These are phyloP conservation scores for Talaromyces trachyspermus DNA, from an alignment of 495 filamentous ascomycete genomes.

Conservation along the genomic window DNA sequence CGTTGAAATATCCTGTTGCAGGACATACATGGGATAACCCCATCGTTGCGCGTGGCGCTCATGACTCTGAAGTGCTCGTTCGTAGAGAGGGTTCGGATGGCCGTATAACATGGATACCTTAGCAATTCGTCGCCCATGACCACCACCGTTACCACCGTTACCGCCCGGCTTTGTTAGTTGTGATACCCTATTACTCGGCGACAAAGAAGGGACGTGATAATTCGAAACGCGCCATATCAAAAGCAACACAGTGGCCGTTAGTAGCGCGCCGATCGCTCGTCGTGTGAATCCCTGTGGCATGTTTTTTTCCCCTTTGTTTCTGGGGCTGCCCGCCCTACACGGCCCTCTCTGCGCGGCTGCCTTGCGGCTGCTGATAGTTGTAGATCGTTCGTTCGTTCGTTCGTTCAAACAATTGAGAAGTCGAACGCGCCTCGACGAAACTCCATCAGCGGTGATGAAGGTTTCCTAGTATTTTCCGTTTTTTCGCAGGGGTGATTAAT, in stretches of 20 bases:
- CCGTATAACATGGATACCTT: slow-evolving; percentile 30
- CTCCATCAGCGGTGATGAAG: neutral
- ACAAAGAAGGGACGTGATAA: slow-evolving; percentile 2
- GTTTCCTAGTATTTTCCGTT: no score
- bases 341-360: no score
- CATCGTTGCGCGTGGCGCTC: slow-evolving; percentile 26
- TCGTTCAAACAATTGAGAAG: neutral
- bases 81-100: slow-evolving; percentile 23
- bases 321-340: no score
- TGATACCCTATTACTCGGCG: neutral
- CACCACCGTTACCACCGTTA: neutral
- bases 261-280: slow-evolving; percentile 7
- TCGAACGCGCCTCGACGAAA: neutral
- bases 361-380: neutral
- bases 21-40: slow-evolving; percentile 33
- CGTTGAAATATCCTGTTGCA: slow-evolving; percentile 24
- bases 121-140: slow-evolving; percentile 8
- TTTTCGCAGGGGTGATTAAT: no score
- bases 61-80: slow-evolving; percentile 34
- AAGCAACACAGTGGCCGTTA: slow-evolving; percentile 1
- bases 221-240: slow-evolving; percentile 6
- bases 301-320: neutral
- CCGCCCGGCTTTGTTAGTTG: neutral
- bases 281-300: slow-evolving; percentile 7
- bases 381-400: neutral